These are phyloP conservation scores for Adansonia madagascariensis DNA, from an alignment of 441 rosid genomes.

Conservation along the genomic window DNA sequence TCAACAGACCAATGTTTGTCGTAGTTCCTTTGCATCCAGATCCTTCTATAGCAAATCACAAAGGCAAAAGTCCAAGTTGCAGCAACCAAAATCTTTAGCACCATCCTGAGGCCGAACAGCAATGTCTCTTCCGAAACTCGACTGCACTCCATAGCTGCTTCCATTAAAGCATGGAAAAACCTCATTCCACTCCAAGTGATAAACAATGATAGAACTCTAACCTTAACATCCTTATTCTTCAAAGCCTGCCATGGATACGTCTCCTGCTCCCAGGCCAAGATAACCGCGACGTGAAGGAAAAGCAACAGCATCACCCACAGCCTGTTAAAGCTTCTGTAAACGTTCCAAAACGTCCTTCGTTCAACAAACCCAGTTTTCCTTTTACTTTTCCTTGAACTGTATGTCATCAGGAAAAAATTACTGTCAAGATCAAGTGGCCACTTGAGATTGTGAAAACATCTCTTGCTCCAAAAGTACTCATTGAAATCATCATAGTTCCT, in stretches of 20 bases:
- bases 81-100: conserved; percentile 62
- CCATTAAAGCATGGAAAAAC: conserved; percentile 73
- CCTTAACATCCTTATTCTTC: conserved; percentile 56
- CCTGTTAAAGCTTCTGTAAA: conserved; percentile 79
- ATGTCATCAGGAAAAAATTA: conserved; percentile 48
- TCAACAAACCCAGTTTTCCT: conserved; percentile 93
- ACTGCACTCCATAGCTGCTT: conserved; percentile 56
- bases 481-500: conserved; percentile 88
- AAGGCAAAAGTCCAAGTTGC: conserved; percentile 63
- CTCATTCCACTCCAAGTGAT: conserved; percentile 87
- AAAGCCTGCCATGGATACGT: conserved; percentile 62
- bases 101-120: conserved; percentile 66
- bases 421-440: conserved; percentile 84
- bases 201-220: conserved; percentile 63
- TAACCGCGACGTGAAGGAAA: conserved; percentile 71
- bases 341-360: conserved; percentile 78
- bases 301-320: conserved; percentile 81
- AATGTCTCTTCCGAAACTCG: conserved; percentile 73
- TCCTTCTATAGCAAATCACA: conserved; percentile 60
- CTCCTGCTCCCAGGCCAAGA: conserved; percentile 73
- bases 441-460: conserved; percentile 72
- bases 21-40: conserved; percentile 63
- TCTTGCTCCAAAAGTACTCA: conserved; percentile 84
- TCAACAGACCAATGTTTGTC: conserved; percentile 52
- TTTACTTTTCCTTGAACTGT: conserved; percentile 49